Evolutionary conservation across 495 filamentous ascomycete genomes (phyloP).

Genomic region (Podospora conica): DNA sequence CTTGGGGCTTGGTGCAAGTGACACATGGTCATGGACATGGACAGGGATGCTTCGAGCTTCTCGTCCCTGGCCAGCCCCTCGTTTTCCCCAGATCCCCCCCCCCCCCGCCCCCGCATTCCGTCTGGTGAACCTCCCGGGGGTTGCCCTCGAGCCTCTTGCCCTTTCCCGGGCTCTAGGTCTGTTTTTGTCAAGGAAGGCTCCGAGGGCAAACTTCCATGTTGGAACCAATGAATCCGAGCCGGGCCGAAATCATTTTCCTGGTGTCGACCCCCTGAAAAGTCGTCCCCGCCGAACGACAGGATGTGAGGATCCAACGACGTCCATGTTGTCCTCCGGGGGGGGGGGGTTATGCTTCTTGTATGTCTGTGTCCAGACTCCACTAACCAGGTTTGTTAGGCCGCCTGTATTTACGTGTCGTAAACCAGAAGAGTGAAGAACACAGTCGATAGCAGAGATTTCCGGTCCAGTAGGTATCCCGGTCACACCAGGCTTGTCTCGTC

Average conservation of each 20-base stretch:
- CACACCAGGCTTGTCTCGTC: neutral
- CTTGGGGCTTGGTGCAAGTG: neutral
- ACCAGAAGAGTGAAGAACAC: neutral
- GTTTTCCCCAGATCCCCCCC: neutral
- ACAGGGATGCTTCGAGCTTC: neutral
- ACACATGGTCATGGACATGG: neutral
- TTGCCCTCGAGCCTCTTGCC: neutral
- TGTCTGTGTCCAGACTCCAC: neutral
- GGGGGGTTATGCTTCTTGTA: neutral
- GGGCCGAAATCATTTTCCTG: neutral
- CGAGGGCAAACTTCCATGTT: neutral
- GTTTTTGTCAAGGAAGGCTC: neutral
- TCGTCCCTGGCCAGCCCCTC: neutral
- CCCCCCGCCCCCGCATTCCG: neutral
- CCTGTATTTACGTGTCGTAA: conserved; percentile 3
- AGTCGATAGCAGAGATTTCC: neutral
- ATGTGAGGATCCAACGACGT: neutral
- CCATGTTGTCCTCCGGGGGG: neutral
- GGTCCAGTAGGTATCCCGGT: too few relatives aligned
- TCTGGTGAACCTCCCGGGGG: neutral
- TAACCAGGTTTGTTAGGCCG: neutral
- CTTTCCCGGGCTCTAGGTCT: neutral
- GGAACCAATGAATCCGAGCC: neutral
- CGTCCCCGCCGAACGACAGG: neutral
- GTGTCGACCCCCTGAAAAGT: neutral